Base-by-base conservation (phyloP, 225 moss, liverwort and hornwort species). In the Pseudoscleropodium purum region DNA sequence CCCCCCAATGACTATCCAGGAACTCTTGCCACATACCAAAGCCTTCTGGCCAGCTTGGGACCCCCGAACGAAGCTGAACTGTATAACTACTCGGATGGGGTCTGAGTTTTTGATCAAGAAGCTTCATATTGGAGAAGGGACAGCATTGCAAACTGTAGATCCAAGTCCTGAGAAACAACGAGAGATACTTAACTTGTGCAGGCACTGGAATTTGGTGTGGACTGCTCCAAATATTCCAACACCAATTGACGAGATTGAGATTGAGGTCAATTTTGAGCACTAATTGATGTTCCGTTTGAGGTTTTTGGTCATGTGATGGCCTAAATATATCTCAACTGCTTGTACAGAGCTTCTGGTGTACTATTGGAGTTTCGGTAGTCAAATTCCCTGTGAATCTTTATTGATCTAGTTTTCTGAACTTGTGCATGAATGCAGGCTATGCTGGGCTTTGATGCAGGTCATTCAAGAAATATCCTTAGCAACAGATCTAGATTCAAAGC, bases 171-270 rank as follows among this genome's bases (percentile, higher is more conserved):
- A 83, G 80, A 43, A 89, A 52, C 88, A 92, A 70, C 76, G 85
- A 45, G 82, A 90, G 12, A 90, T 91, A n/a, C 60, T 97, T 9
- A 26, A 52, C 12, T 90, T 93, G 90, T 93, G 94, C 23, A 89
- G 91, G 88, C 90, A 94, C 37, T 94, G 94, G 94, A 97, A 97
- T 79, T 56, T 97, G 62, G 97, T 97, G 45, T 97, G 97, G 97
- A 94, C 95, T 36, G 86, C 93, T 18, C 95, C 93, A 41, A 92
- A 91, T 67, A 89, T 92, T 26, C 91, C 93, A 13, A 93, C 90
- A 24, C 93, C 95, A 33, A 81, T 95, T n/a, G 81, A 95, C 57
- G 95, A 95, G 83, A 93, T 91, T 19, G 95, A 95, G 89, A 91
- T 92, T 52, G 87, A 66, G 90, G 90, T 91, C 39, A 81, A n/a